Percentiles rank a stretch among this genome's conserved stretches.
These are phyloP conservation scores for Leptographium galeiforme DNA, from an alignment of 2,329 filamentous ascomycete species.

Conservation along the genomic window DNA sequence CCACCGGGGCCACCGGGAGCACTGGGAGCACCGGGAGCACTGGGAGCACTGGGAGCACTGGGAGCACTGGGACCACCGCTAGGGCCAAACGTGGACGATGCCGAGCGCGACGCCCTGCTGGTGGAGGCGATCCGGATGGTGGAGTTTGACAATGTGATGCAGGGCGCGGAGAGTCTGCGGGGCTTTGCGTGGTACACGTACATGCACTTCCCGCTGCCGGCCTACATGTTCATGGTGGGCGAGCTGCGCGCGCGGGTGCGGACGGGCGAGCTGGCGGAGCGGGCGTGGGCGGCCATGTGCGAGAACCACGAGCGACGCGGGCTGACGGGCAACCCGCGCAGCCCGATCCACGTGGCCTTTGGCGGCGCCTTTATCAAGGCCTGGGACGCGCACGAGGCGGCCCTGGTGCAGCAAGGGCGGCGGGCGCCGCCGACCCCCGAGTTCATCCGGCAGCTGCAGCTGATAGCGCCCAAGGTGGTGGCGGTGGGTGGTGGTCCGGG, in stretches of 20 bases:
- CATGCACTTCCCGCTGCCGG: conserved; percentile 47
- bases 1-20: neutral
- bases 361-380: conserved; percentile 46
- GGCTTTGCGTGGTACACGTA: conserved; percentile 46
- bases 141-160: conserved; percentile 44
- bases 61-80: too few species aligned
- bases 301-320: conserved; percentile 40
- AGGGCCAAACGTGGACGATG: conserved; percentile 15
- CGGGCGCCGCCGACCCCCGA: conserved; percentile 27
- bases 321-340: conserved; percentile 34
- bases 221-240: conserved; percentile 45
- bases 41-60: neutral
- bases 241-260: conserved; percentile 39
- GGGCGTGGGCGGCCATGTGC: conserved; percentile 43
- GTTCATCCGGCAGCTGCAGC: conserved; percentile 34
- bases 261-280: conserved; percentile 41
- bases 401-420: conserved; percentile 27
- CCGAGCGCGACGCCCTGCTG: conserved; percentile 39
- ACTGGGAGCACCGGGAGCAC: neutral
- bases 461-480: conserved; percentile 20
- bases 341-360: conserved; percentile 44
- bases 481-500: too few species aligned
- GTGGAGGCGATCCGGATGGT: conserved; percentile 43
- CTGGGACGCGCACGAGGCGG: conserved; percentile 43
- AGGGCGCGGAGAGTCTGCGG: conserved; percentile 34